Conservation (phyloP, 768 basidiomycete species). For the Rubroboletus satanas region DNA sequence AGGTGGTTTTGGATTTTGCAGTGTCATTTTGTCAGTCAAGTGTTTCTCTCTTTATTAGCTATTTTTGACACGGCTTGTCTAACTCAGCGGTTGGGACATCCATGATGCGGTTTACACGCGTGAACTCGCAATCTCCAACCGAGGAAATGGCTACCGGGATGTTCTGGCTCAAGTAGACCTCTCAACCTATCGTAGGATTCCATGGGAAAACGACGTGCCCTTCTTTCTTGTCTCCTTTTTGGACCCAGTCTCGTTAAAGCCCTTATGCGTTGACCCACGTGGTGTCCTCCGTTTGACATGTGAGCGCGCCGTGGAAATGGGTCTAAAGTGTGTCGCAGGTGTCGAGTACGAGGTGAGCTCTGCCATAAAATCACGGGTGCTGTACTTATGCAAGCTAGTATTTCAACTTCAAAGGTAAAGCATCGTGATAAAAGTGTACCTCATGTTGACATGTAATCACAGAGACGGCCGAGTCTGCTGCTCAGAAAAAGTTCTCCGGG, state of each 20-base stretch:
- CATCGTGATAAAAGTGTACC: neutral
- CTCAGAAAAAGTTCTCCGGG: slow-evolving; percentile 72
- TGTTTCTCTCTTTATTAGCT: neutral
- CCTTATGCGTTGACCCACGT: slow-evolving; percentile 81
- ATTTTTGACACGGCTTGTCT: slow-evolving; percentile 1
- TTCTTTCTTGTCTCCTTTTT: slow-evolving; percentile 92
- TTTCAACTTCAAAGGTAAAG: slow-evolving; percentile 85
- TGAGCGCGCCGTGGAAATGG: slow-evolving; percentile 44
- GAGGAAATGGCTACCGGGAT: slow-evolving; percentile 88
- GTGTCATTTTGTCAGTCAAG: slow-evolving; percentile 78
- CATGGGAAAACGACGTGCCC: slow-evolving; percentile 88
- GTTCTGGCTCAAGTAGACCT: slow-evolving; percentile 84
- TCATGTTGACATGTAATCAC: slow-evolving; percentile 10
- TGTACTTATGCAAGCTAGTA: slow-evolving; percentile 45
- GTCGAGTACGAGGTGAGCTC: slow-evolving; percentile 83
- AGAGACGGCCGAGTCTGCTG: slow-evolving; percentile 79
- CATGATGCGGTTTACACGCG: slow-evolving; percentile 81
- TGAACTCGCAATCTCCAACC: slow-evolving; percentile 89
- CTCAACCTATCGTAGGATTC: slow-evolving; percentile 80
- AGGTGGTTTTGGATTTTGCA: slow-evolving; percentile 91
- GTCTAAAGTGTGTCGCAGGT: slow-evolving; percentile 73
- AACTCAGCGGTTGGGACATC: slow-evolving; percentile 80
- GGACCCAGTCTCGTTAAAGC: slow-evolving; percentile 79
- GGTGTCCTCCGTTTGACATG: slow-evolving; percentile 65
- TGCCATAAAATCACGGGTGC: neutral